Evolutionary conservation across 2,329 filamentous ascomycete genomes (phyloP).

Genomic region (Coleophoma cylindrospora): DNA sequence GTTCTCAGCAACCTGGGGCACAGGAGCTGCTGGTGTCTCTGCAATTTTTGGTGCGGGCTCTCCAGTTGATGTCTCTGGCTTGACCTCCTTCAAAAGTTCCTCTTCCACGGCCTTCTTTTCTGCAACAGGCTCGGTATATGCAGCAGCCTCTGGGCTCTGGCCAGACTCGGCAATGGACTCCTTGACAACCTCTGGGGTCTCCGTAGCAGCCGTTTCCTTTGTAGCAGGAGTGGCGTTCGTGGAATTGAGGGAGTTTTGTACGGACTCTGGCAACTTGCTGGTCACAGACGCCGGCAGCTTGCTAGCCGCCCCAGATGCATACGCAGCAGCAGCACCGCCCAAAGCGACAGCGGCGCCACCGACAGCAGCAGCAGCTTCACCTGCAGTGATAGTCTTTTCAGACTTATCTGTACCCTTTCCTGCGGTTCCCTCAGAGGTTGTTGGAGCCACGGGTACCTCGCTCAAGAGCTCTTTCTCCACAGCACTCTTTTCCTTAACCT

Average conservation of each 20-base stretch:
- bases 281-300: constrained; percentile 29
- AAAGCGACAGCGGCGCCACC: constrained; percentile 36
- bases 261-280: constrained; percentile 46
- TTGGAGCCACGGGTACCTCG: constrained; percentile 56
- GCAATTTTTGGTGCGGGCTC: constrained; percentile 27
- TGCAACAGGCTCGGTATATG: constrained; percentile 60
- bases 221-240: constrained; percentile 39
- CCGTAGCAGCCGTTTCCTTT: constrained; percentile 35
- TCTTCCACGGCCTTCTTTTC: constrained; percentile 73
- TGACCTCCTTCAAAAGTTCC: constrained; percentile 65
- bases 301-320: constrained; percentile 28
- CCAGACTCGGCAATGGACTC: constrained; percentile 54
- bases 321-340: constrained; percentile 34
- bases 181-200: constrained; percentile 52
- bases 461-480: constrained; percentile 67
- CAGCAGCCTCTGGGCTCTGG: constrained; percentile 64
- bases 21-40: constrained; percentile 31
- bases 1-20: constrained; percentile 2
- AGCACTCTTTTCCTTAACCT: constrained; percentile 66
- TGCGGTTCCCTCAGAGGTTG: constrained; percentile 51
- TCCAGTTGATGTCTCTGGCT: constrained; percentile 28
- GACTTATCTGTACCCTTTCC: constrained; percentile 48
- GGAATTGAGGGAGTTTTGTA: constrained; percentile 46
- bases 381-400: constrained; percentile 37
- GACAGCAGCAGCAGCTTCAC: constrained; percentile 35